Base-by-base conservation (phyloP, 192 early-diverging fungal genomes). In the Lobosporangium transversale region DNA sequence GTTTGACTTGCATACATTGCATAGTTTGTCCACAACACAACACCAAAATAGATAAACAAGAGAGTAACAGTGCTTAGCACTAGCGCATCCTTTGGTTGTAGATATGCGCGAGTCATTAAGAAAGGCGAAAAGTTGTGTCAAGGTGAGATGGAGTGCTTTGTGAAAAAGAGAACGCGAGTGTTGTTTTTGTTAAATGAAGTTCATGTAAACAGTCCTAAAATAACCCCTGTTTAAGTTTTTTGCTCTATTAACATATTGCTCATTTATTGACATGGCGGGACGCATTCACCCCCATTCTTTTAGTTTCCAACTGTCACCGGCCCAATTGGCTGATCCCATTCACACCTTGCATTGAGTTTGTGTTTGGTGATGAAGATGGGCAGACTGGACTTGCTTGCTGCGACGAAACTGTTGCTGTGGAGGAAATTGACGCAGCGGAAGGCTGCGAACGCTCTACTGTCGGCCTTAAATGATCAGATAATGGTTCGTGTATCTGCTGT, bases 31-130 rank as follows among this genome's bases (percentile, higher is more conserved):
- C 43, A 66, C 40, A 75, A 35, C 7, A 66, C 43, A 21, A 61
- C 6, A 12, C 40, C 62, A 66, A 75, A 75, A 36, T 66, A 75
- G 23, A 66, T 60, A 48, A 75, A 75, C 1, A 75, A 52, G 18
- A 66, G 29, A 17, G 48, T 60, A 44, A 75, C 70, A 11, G 70
- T 75, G 58, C 56, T 44, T 32, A 75, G 70, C 15, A 75, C 63
- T 18, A 75, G 63, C 18, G 62, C 70, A 45, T 75, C 70, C 58
- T 75, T 75, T 18, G 70, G 70, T 11, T 49, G 62, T 21, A 75
- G 10, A 24, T 51, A 26, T 8, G 57, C 18, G 4, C 45, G 55
- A 4, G 63, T 26, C 70, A 65, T 73, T 9, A 29, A n/a, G n/a
- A n/a, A n/a, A n/a, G n/a, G n/a, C n/a, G n/a, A n/a, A n/a, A n/a